phyloP scores from a whole-genome alignment of 495 filamentous ascomycete genomes.

The Aspergillus coremiiformis region DNA sequence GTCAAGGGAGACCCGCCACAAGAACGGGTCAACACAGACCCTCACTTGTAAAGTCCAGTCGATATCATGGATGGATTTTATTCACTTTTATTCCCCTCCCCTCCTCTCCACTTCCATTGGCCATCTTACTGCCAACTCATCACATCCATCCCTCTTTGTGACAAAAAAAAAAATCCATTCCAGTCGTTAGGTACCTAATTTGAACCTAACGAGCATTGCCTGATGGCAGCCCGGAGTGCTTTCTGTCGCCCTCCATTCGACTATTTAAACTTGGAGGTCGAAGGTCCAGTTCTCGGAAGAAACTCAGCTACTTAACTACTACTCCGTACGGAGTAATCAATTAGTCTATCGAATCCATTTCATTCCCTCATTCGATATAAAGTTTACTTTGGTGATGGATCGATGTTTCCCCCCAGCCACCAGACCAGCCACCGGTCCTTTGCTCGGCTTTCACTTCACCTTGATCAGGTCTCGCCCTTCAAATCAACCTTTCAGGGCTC shows the following conservation, averaged over 20 bases:
- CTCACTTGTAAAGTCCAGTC: neutral
- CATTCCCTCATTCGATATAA: neutral
- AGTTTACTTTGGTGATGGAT: neutral
- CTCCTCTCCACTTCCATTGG: conserved; percentile 4
- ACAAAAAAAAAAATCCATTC: no score
- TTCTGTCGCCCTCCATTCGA: neutral
- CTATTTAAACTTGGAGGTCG: neutral
- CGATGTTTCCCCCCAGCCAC: conserved; percentile 2
- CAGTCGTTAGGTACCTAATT: no score
- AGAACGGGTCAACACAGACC: neutral
- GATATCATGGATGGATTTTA: no score
- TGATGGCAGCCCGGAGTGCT: neutral
- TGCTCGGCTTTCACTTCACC: neutral
- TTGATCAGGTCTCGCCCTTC: no score
- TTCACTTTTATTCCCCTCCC: no score
- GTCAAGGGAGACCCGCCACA: neutral
- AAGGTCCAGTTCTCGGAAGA: neutral
- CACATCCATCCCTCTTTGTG: conserved; percentile 15
- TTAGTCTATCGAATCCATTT: neutral
- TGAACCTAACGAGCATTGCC: neutral
- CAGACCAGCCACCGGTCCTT: conserved; percentile 2
- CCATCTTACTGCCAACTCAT: conserved; percentile 25
- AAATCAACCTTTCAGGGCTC: conserved; percentile 1
- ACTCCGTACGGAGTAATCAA: no score
- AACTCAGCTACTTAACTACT: no score